Conservation (phyloP, 768 basidiomycete species). For the Mycena pura region DNA sequence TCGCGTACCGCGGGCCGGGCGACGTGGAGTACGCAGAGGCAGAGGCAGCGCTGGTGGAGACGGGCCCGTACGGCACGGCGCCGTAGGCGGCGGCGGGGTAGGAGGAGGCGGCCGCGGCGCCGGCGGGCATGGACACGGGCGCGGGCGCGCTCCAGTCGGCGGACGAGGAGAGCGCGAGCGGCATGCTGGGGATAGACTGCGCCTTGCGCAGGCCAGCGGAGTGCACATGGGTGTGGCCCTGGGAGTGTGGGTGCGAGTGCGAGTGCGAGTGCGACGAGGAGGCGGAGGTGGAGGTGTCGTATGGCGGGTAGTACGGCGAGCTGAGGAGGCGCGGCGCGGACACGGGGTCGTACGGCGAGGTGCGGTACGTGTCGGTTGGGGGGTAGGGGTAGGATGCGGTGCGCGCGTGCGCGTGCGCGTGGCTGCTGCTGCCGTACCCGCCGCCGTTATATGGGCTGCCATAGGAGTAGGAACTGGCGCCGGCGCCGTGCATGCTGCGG, state of each 20-base stretch:
- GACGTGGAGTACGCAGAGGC: neutral
- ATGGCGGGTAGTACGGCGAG: constrained; percentile 8
- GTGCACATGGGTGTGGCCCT: no score
- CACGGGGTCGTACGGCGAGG: neutral
- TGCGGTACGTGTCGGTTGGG: neutral
- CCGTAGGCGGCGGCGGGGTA: neutral
- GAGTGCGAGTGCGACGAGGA: neutral
- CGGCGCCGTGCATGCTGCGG: no score
- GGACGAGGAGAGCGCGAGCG: neutral
- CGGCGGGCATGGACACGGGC: neutral
- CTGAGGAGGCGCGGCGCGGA: neutral
- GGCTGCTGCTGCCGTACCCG: neutral
- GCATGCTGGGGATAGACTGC: constrained; percentile 6
- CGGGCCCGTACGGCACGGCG: neutral
- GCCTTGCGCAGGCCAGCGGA: constrained; percentile 5
- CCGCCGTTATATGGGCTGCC: neutral
- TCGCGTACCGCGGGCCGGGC: neutral
- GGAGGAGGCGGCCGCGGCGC: neutral
- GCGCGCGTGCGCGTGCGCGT: constrained; percentile 1
- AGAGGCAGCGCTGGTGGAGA: neutral
- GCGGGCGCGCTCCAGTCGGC: neutral
- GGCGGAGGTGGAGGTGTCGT: neutral
- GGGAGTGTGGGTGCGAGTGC: no score
- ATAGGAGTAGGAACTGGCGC: neutral
- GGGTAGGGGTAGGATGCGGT: constrained; percentile 18